A percentile compares a stretch with the other conserved stretches of the same genome.
Conservation (phyloP, 768 basidiomycete species). For the Phlegmacium glaucopus region DNA sequence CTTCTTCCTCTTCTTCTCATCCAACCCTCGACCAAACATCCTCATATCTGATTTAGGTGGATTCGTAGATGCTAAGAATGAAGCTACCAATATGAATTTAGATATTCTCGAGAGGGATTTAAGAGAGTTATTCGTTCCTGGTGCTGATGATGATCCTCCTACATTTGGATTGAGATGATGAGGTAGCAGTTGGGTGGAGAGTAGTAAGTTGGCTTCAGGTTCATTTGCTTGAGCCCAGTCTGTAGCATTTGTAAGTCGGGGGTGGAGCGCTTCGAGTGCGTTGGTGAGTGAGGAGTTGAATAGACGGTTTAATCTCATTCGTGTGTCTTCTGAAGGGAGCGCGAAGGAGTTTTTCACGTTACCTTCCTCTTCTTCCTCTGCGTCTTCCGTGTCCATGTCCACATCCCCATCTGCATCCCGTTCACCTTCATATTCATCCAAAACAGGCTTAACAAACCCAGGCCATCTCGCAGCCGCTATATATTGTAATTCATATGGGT, state of each 20-base stretch:
- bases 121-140: too few relatives aligned
- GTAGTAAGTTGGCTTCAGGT: conserved; percentile 40
- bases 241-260: conserved; percentile 59
- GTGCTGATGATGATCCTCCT: too few relatives aligned
- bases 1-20: conserved; percentile 60
- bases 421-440: conserved; percentile 40
- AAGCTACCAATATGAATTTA: conserved; percentile 72
- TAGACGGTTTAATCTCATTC: conserved; percentile 60
- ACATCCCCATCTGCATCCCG: conserved; percentile 15
- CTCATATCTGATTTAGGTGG: conserved; percentile 76
- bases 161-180: too few relatives aligned
- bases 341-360: conserved; percentile 14
- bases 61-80: conserved; percentile 83
- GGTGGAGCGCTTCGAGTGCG: conserved; percentile 67
- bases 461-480: conserved; percentile 81
- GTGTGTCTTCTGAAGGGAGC: conserved; percentile 51
- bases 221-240: conserved; percentile 58
- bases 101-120: conserved; percentile 58
- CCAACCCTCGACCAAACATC: conserved; percentile 75
- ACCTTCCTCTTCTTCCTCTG: conserved; percentile 14
- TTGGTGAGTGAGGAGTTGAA: conserved; percentile 61
- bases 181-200: conserved; percentile 9
- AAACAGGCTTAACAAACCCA: conserved; percentile 66
- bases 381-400: conserved; percentile 21
- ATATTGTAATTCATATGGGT: conserved; percentile 70